These are phyloP conservation scores for Rhipidocladum racemiflorum DNA, from an alignment of 176 grass and related monocot species.

Conservation along the genomic window DNA sequence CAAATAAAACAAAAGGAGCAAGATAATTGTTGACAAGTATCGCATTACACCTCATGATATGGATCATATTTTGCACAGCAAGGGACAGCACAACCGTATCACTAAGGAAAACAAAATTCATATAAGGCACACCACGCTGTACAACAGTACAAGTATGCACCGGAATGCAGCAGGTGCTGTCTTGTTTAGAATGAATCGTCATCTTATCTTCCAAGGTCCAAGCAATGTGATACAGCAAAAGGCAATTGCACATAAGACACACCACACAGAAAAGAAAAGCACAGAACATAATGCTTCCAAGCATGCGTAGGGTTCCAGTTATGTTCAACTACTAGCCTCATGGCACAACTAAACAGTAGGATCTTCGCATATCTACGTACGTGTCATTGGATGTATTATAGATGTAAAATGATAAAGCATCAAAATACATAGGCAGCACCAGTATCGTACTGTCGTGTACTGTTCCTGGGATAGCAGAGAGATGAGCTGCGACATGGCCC, in stretches of 20 bases:
- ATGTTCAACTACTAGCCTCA: conserved; percentile 11
- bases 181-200: neutral
- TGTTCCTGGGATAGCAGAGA: neutral
- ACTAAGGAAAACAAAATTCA: neutral
- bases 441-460: neutral
- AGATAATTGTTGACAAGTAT: neutral
- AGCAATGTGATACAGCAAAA: neutral
- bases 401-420: neutral
- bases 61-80: neutral
- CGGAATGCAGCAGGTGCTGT: neutral
- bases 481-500: neutral
- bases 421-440: neutral
- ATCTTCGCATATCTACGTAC: neutral
- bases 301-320: neutral
- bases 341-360: neutral
- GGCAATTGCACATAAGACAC: neutral
- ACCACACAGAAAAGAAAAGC: neutral
- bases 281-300: neutral
- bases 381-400: neutral
- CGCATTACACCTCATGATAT: neutral
- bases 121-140: neutral
- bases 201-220: neutral
- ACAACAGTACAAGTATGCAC: neutral
- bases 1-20: conserved; percentile 14
- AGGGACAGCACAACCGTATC: neutral